Evolutionary conservation across 2,329 filamentous ascomycete genomes (phyloP).

Genomic region (Parastagonospora nodorum): DNA sequence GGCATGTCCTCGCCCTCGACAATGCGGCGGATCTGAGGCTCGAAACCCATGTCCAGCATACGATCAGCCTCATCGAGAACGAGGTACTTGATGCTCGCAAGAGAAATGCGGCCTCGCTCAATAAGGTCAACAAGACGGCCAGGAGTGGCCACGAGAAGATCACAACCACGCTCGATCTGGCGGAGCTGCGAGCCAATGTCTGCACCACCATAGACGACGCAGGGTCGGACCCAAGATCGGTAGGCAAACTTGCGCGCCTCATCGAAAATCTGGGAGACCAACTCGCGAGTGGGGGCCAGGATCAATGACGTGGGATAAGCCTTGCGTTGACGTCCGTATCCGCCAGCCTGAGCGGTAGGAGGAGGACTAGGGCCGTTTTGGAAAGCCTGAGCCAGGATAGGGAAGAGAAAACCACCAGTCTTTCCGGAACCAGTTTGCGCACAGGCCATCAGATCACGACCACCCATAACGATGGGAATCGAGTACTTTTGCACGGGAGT

Average conservation of each 20-base stretch:
- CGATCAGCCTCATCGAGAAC: conserved; percentile 99
- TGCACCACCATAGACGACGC: conserved; percentile 98
- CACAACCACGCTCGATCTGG: conserved; percentile 96
- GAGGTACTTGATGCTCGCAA: conserved; percentile 98
- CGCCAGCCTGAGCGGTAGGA: conserved; percentile 67
- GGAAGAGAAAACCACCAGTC: conserved; percentile 99
- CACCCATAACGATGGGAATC: conserved; percentile 97
- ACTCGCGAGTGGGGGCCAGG: conserved; percentile 93
- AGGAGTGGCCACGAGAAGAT: conserved; percentile 94
- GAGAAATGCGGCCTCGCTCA: conserved; percentile 96
- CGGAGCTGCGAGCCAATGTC: conserved; percentile 98
- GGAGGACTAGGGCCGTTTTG: conserved; percentile 78
- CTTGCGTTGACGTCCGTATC: conserved; percentile 85
- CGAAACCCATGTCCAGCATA: conserved; percentile 99
- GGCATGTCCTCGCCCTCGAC: conserved; percentile 99
- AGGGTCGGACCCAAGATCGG: conserved; percentile 97
- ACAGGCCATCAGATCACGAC: conserved; percentile 98
- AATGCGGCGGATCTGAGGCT: conserved; percentile 98
- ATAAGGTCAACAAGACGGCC: conserved; percentile 97
- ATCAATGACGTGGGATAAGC: conserved; percentile 96
- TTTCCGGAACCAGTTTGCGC: conserved; percentile 99
- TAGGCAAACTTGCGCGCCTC: conserved; percentile 98
- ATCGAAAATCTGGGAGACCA: conserved; percentile 98
- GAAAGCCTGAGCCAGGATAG: conserved; percentile 97
- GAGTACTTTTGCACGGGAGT: conserved; percentile 99